phyloP scores from a whole-genome alignment of 768 basidiomycete genomes.

The Pulveroboletus sp. region DNA sequence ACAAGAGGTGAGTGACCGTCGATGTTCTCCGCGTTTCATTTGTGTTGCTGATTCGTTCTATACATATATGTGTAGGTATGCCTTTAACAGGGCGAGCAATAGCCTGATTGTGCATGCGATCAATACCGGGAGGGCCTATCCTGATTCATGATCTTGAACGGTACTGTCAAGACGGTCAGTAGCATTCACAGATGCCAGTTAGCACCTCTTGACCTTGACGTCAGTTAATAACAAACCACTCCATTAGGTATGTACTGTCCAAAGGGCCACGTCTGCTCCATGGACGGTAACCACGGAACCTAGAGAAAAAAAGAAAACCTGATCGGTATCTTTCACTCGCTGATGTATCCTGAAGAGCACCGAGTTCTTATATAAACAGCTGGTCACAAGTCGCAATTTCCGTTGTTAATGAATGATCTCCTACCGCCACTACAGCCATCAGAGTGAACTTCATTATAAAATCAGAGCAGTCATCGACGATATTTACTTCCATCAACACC shows the following conservation, averaged over 20 bases:
- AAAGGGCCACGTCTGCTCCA: too few relatives aligned
- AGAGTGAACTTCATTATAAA: not conserved
- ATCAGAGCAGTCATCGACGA: conserved; percentile 2
- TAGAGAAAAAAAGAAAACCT: too few relatives aligned
- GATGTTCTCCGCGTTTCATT: not conserved
- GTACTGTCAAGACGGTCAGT: not conserved
- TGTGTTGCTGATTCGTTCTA: not conserved
- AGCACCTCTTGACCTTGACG: not conserved
- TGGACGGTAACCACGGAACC: too few relatives aligned
- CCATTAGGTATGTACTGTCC: too few relatives aligned
- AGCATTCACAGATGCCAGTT: too few relatives aligned
- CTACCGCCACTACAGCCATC: not conserved
- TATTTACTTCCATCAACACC: conserved; percentile 54
- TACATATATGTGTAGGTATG: conserved; percentile 55
- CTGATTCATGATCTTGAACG: conserved; percentile 29
- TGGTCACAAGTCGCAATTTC: not conserved
- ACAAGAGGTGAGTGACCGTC: conserved; percentile 50
- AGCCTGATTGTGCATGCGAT: conserved; percentile 75
- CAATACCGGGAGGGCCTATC: conserved; percentile 61
- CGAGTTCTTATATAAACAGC: not conserved
- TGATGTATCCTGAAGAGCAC: not conserved
- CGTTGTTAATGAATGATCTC: not conserved
- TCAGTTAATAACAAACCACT: too few relatives aligned
- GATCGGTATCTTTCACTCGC: not conserved
- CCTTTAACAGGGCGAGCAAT: conserved; percentile 71